Evolutionary conservation across 1,139 yeast species (phyloP).

Genomic region (Taphrina deformans): DNA sequence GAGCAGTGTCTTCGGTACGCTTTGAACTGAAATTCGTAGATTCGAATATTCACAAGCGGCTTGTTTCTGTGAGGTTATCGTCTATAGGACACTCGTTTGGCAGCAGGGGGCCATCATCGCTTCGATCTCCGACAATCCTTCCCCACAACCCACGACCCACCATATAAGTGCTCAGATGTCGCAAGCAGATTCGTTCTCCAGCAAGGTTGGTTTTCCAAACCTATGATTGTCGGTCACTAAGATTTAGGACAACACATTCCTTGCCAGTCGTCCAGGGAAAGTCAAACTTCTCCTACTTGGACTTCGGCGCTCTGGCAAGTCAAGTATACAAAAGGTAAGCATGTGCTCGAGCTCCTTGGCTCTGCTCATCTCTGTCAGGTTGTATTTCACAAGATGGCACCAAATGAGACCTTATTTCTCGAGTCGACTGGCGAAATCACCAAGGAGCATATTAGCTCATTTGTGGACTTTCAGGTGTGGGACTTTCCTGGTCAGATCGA

Average conservation of each 20-base stretch:
- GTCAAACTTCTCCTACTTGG: constrained; percentile 33
- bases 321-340: constrained; percentile 35
- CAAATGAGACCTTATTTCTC: constrained; percentile 83
- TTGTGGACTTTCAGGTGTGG: constrained; percentile 88
- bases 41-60: no score
- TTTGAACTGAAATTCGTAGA: no score
- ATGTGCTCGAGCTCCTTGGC: neutral
- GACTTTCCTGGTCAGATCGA: constrained; percentile 94
- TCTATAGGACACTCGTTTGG: neutral
- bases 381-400: constrained; percentile 95
- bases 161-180: neutral
- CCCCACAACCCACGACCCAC: neutral
- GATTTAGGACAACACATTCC: neutral
- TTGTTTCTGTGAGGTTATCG: neutral
- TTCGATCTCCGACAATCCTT: neutral
- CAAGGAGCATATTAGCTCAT: constrained; percentile 68
- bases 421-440: constrained; percentile 91
- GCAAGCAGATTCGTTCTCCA: neutral
- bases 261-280: constrained; percentile 14
- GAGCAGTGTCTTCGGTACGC: no score
- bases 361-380: constrained; percentile 51
- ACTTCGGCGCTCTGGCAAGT: constrained; percentile 37
- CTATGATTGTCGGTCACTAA: no score
- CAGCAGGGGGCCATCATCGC: neutral
- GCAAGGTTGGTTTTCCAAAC: no score